Percentiles rank a stretch among this genome's conserved stretches.
phyloP scores from a whole-genome alignment of 75 land plant species.

The Cryptomeria japonica region DNA sequence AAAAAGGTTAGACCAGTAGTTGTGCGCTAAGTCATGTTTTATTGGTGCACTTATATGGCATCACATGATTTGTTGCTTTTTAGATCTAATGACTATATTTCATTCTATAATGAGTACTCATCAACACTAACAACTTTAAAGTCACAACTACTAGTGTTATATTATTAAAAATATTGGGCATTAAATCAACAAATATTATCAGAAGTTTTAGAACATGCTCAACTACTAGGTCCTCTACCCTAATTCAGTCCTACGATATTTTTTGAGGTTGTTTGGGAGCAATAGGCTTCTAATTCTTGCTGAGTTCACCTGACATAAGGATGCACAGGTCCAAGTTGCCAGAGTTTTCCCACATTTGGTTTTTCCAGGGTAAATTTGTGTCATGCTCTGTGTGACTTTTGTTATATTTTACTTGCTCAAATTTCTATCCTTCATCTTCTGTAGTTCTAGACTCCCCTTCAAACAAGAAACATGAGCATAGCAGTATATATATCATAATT shows the following conservation, averaged over 20 bases:
- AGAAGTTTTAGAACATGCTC: no score
- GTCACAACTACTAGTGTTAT: no score
- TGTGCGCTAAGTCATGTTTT: no score
- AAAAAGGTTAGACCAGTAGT: no score
- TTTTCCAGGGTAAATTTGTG: background rate
- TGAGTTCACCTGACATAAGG: background rate
- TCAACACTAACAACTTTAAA: no score
- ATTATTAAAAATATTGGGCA: no score
- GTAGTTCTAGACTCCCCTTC: background rate
- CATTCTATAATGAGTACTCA: no score
- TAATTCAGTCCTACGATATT: background rate
- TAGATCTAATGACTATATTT: no score
- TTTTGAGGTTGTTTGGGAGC: background rate
- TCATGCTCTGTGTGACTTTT: background rate
- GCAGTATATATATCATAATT: background rate
- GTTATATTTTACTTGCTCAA: background rate
- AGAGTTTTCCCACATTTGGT: background rate
- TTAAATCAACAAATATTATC: no score
- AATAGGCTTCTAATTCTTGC: background rate
- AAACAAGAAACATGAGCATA: background rate
- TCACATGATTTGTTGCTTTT: no score
- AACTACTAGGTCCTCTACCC: no score
- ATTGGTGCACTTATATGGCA: no score
- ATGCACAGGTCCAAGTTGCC: background rate
- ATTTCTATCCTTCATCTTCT: background rate